A percentile compares a stretch with the other conserved stretches of the same genome.
phyloP scores from a whole-genome alignment of 805 yeast species.

The Ascoidea tarda region DNA sequence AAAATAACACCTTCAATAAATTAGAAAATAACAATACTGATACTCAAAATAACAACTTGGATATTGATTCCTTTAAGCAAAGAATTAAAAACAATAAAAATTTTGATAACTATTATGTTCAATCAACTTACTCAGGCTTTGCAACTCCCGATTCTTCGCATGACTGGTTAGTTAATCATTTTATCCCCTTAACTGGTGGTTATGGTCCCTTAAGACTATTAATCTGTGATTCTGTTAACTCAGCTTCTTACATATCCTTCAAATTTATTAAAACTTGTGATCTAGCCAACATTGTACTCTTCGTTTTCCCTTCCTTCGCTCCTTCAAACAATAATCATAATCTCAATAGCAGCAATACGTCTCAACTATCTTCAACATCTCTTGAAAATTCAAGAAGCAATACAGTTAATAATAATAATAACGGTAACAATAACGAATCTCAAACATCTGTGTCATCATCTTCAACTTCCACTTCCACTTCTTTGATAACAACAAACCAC shows the following conservation, averaged over 20 bases:
- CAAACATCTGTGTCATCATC: too few species aligned
- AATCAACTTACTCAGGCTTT: not conserved
- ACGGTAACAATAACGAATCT: too few species aligned
- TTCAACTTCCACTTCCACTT: too few species aligned
- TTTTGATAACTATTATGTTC: not conserved
- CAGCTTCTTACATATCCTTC: not conserved
- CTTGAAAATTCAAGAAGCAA: not conserved
- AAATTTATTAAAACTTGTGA: not conserved
- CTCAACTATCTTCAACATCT: not conserved
- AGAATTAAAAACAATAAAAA: too few species aligned
- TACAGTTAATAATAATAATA: too few species aligned
- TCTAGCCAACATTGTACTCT: not conserved
- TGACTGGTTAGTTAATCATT: not conserved
- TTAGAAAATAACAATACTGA: too few species aligned
- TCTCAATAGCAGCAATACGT: too few species aligned
- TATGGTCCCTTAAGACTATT: not conserved
- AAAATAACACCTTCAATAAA: not conserved
- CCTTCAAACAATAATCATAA: not conserved
- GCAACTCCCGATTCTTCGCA: not conserved
- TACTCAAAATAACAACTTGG: too few species aligned
- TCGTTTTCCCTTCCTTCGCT: not conserved
- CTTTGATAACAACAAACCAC: too few species aligned
- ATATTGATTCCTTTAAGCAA: too few species aligned
- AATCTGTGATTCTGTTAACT: not conserved
- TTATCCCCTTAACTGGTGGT: not conserved